A percentile compares a stretch with the other conserved stretches of the same genome.
Evolutionary conservation across 768 basidiomycete genomes (phyloP).

Genomic region (Tylopilus cervinicoccineus): DNA sequence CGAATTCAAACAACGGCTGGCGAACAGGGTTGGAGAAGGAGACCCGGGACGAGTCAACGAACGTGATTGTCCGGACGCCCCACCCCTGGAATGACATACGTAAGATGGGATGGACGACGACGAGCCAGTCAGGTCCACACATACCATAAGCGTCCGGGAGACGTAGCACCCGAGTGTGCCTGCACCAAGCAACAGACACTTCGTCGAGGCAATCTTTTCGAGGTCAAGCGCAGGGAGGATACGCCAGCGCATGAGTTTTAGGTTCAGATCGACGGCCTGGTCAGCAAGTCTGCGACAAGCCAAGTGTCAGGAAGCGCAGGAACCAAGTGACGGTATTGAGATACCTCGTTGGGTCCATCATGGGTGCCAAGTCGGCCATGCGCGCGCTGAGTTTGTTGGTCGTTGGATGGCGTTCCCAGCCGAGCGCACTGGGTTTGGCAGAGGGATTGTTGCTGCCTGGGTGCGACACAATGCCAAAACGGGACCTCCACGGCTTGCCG

Average conservation of each 20-base stretch:
- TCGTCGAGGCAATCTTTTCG: constrained; percentile 77
- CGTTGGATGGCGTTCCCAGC: constrained; percentile 92
- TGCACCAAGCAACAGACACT: constrained; percentile 86
- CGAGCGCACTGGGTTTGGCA: constrained; percentile 63
- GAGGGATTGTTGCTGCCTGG: constrained; percentile 14
- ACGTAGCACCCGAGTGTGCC: constrained; percentile 98
- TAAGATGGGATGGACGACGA: not conserved
- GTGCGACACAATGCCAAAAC: constrained; percentile 47
- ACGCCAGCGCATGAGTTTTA: constrained; percentile 98
- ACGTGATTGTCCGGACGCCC: constrained; percentile 91
- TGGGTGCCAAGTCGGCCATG: constrained; percentile 85
- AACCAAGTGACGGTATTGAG: not conserved
- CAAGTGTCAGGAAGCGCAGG: not conserved
- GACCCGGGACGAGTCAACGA: constrained; percentile 87
- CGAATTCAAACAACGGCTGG: constrained; percentile 94
- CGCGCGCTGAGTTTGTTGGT: constrained; percentile 81
- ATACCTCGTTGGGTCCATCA: constrained; percentile 91
- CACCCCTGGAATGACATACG: constrained; percentile 60
- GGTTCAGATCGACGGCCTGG: constrained; percentile 96
- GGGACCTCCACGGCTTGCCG: constrained; percentile 53
- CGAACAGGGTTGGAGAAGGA: constrained; percentile 98
- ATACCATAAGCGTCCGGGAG: constrained; percentile 80
- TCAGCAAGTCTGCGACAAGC: constrained; percentile 65
- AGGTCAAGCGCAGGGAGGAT: constrained; percentile 87
- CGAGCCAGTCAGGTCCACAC: not conserved